A percentile compares a stretch with the other conserved stretches of the same genome.
Evolutionary conservation across 768 basidiomycete genomes (phyloP).

Genomic region (Atractiella rhizophila): DNA sequence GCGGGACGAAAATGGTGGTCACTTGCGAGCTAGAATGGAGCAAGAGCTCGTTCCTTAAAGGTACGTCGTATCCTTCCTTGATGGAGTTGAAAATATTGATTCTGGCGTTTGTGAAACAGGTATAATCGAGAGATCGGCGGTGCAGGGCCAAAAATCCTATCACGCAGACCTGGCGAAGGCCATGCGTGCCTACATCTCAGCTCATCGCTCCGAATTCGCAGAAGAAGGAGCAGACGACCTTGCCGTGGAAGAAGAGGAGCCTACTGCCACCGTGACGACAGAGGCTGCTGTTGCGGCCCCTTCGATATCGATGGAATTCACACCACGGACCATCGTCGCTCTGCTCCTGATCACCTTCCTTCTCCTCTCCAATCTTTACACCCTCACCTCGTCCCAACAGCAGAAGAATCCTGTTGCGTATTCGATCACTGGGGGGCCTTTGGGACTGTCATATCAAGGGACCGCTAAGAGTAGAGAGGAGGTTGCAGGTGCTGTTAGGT

Average conservation of each 20-base stretch:
- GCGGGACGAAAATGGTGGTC: conserved; percentile 53
- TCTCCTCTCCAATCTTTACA: conserved; percentile 57
- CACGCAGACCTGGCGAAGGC: conserved; percentile 56
- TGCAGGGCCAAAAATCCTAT: conserved; percentile 76
- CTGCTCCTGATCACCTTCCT: conserved; percentile 46
- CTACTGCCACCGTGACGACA: neutral
- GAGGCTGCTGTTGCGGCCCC: too few relatives aligned
- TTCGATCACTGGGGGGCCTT: too few relatives aligned
- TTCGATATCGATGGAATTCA: neutral
- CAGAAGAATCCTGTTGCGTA: too few relatives aligned
- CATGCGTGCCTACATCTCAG: conserved; percentile 68
- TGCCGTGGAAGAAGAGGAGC: too few relatives aligned
- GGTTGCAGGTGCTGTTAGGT: too few relatives aligned
- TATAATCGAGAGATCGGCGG: conserved; percentile 70
- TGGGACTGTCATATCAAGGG: too few relatives aligned
- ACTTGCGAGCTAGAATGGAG: conserved; percentile 90
- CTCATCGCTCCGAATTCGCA: conserved; percentile 69
- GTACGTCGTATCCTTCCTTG: too few relatives aligned
- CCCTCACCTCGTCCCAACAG: conserved; percentile 24
- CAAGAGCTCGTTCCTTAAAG: conserved; percentile 83
- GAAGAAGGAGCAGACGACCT: conserved; percentile 30
- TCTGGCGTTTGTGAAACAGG: conserved; percentile 28
- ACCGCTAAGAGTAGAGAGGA: too few relatives aligned
- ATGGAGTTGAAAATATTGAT: too few relatives aligned
- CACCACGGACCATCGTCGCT: conserved; percentile 26